Evolutionary conservation across 805 yeast genomes (phyloP).

Genomic region (Candida ortonii): DNA sequence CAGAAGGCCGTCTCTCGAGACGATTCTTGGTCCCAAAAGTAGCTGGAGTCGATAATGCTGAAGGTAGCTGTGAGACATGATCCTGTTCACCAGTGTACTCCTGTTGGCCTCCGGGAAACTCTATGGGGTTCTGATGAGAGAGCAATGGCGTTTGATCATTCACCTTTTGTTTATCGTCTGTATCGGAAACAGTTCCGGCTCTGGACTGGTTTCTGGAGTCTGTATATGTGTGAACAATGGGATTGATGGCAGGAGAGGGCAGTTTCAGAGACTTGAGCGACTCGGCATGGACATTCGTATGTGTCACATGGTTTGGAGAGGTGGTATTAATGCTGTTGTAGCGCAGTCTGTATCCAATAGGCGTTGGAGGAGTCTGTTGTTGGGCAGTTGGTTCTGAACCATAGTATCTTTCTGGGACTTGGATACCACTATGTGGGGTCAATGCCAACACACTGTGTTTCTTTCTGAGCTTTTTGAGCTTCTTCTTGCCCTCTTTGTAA

Average conservation of each 20-base stretch:
- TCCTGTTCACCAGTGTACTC: too few species aligned
- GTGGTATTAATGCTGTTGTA: constrained; percentile 7
- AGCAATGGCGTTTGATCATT: too few species aligned
- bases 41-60: constrained; percentile 1
- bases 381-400: too few species aligned
- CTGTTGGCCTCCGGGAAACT: too few species aligned
- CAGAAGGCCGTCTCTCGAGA: constrained; percentile 22
- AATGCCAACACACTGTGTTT: constrained; percentile 14
- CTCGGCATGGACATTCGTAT: constrained; percentile 2
- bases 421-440: not conserved
- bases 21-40: constrained; percentile 1
- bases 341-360: not conserved
- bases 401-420: not conserved
- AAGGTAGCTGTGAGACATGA: too few species aligned
- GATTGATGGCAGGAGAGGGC: constrained; percentile 28
- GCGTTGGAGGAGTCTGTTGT: too few species aligned
- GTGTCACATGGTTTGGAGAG: not conserved
- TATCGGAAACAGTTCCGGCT: not conserved
- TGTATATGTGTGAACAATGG: constrained; percentile 6
- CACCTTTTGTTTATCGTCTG: too few species aligned
- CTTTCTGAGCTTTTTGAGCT: constrained; percentile 31
- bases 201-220: not conserved
- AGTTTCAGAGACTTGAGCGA: constrained; percentile 21
- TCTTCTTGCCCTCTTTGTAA: constrained; percentile 49
- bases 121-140: too few species aligned